Evolutionary conservation across 2,329 filamentous ascomycete genomes (phyloP).

Genomic region (Colletotrichum viniferum): DNA sequence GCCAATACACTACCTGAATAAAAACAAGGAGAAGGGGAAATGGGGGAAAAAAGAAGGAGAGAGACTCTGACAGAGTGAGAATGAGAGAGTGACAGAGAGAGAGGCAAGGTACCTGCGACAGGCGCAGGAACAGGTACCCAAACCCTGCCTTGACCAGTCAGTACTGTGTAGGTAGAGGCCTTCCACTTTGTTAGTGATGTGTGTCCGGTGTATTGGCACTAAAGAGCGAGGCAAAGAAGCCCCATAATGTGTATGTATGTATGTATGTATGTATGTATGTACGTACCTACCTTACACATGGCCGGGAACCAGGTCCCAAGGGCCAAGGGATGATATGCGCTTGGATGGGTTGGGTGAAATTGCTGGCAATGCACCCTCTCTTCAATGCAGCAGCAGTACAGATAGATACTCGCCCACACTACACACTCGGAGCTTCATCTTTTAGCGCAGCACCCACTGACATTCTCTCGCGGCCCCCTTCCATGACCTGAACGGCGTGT

Average conservation of each 20-base stretch:
- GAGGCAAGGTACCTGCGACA: background rate
- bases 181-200: background rate
- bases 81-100: background rate
- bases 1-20: background rate
- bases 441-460: constrained; percentile 9
- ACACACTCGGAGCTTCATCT: constrained; percentile 13
- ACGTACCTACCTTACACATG: background rate
- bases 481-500: background rate
- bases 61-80: background rate
- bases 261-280: background rate
- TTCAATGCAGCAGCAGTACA: background rate
- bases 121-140: background rate
- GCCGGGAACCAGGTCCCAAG: constrained; percentile 3
- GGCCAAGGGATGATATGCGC: constrained; percentile 3
- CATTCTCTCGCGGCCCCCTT: constrained; percentile 2
- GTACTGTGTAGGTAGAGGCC: background rate
- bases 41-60: background rate
- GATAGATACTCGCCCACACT: constrained; percentile 1
- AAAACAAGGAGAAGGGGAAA: background rate
- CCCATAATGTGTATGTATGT: background rate
- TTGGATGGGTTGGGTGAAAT: constrained; percentile 23
- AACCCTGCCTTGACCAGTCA: background rate
- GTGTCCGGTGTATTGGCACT: background rate
- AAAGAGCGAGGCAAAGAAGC: background rate
- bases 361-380: constrained; percentile 15